phyloP scores from a whole-genome alignment of 1,284 basidiomycete genomes.

The Ustilago hordei region DNA sequence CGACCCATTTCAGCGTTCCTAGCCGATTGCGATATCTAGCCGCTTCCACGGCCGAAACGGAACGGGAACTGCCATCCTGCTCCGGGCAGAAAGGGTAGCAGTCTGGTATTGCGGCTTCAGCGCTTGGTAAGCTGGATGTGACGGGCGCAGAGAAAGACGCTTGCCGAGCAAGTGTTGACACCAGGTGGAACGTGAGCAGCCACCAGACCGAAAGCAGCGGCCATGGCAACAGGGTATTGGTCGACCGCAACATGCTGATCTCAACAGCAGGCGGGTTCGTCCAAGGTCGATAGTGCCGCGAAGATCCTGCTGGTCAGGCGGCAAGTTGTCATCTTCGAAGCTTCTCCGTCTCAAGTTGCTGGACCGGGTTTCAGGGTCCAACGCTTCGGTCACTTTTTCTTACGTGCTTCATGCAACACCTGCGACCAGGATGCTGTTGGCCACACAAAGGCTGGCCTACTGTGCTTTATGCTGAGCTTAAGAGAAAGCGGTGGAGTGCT shows the following conservation, averaged over 20 bases:
- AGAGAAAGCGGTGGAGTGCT: too few species aligned
- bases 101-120: neutral
- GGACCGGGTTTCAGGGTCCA: neutral
- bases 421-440: too few species aligned
- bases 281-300: neutral
- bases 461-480: too few species aligned
- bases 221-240: neutral
- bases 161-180: constrained; percentile 5
- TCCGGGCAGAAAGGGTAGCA: constrained; percentile 46
- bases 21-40: constrained; percentile 19
- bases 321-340: neutral
- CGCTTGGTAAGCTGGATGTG: neutral
- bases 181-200: neutral
- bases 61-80: neutral
- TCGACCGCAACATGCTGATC: neutral
- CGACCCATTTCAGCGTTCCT: constrained; percentile 41
- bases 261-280: neutral
- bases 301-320: neutral
- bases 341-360: neutral
- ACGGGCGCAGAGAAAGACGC: constrained; percentile 13
- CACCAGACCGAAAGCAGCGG: neutral
- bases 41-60: constrained; percentile 15
- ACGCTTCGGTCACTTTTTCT: constrained; percentile 1
- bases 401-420: neutral
- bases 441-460: too few species aligned